Evolutionary conservation across 169 alveolate genomes (phyloP).

Genomic region (Cryptosporidium xiaoi): DNA sequence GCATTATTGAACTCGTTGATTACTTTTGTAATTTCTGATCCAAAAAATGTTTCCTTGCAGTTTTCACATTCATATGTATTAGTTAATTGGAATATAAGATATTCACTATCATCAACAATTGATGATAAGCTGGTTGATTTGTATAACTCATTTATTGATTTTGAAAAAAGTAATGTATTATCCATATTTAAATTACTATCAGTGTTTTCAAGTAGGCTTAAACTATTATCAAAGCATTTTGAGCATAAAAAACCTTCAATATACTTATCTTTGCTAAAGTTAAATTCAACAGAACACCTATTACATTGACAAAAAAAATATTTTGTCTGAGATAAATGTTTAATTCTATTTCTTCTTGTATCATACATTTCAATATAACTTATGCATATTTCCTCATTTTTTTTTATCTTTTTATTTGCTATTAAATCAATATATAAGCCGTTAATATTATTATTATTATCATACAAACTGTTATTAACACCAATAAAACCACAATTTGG

Average conservation of each 20-base stretch:
- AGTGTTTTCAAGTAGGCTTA: not conserved
- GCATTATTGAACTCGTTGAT: conserved; percentile 16
- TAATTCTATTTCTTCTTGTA: conserved; percentile 44
- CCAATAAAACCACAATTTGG: conserved; percentile 66
- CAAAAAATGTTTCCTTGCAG: conserved; percentile 26
- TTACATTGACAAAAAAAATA: conserved; percentile 36
- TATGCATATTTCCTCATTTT: conserved; percentile 40
- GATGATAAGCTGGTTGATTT: not conserved
- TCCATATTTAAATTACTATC: not conserved
- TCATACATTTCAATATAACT: conserved; percentile 54
- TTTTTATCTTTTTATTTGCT: conserved; percentile 24
- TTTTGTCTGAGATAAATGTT: conserved; percentile 15
- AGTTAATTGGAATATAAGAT: conserved; percentile 45
- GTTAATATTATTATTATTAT: too few relatives aligned
- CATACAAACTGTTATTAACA: not conserved
- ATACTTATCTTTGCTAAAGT: conserved; percentile 7
- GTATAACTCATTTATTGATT: not conserved
- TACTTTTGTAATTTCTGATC: conserved; percentile 34
- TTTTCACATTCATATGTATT: conserved; percentile 9
- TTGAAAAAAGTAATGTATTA: not conserved
- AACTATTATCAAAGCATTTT: conserved; percentile 11
- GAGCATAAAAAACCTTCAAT: conserved; percentile 41
- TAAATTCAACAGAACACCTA: conserved; percentile 5
- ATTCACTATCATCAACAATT: conserved; percentile 37
- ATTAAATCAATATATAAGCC: conserved; percentile 7